Base-by-base conservation (phyloP, 441 rosid genomes). In the Kokia cookei region DNA sequence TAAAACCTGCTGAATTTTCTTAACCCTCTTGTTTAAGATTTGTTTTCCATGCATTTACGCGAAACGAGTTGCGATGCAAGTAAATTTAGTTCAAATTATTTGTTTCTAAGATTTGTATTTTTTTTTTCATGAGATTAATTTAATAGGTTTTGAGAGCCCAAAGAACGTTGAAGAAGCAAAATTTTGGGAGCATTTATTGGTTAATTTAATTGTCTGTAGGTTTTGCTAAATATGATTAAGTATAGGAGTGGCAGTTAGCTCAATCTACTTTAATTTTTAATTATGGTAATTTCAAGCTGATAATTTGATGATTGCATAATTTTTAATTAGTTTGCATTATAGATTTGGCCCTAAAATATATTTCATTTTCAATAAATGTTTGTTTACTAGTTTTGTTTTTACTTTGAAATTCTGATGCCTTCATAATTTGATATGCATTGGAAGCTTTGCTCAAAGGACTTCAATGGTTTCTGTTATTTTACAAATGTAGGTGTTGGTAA, bases 401-500 rank as follows among this genome's bases (percentile, higher is more conserved):
- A 14, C 19, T 35, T 12, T 3, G 29, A 54, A 19, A 35, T 8
- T 68, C 26, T 15, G 45, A 50, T 29, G 72, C 72, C 15, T 68
- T 69, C 17, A 10, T 51, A 61, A 61, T 32, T 32, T 60, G 63
- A 59, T 9, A 64, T n/a, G 60, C 10, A 8, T n/a, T 68, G 3
- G 43, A 68, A 27, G 42, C 15, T 15, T 68, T 50, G 15, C 43
- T 68, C 19, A 24, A 29, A 50, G 43, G 27, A 68, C 45, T 37
- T 27, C 14, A 51, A 22, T 45, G 3, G 22, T 58, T 42, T 63
- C 1, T 55, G 15, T 14, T 17, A 1, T 29, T 37, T 72, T 62
- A 0, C 66, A 65, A 27, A 53, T 72, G 47, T 83, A 93, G 94
- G 92, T 87, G 94, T 90, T 71, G 94, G 94, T 71, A 88, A 90